Base-by-base conservation (phyloP, 2,329 filamentous ascomycete genomes). In the Apiospora malaysiana region DNA sequence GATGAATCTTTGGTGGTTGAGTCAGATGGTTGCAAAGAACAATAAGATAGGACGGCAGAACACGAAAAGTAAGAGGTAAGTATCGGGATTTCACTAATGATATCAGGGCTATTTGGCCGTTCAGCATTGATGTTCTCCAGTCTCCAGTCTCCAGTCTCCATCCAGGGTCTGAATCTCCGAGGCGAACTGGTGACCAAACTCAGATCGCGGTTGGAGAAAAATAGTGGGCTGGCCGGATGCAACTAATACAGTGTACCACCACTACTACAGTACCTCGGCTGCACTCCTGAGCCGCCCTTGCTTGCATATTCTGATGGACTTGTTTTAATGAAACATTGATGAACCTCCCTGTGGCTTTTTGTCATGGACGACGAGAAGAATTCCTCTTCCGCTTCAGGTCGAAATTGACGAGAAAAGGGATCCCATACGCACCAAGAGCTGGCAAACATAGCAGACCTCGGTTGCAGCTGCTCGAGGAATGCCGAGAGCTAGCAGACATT, bases 91-190 rank as follows among this genome's bases (percentile, higher is more conserved):
- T n/a, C 56, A n/a, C 18, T 47, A n/a, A 2, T n/a, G 12, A n/a
- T 47, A 63, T 63, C 32, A n/a, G n/a, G n/a, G n/a, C 21, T 27
- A 59, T 37, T 27, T 9, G 18, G 5, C 45, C 21, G 42, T 63
- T 40, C 56, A 10, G 56, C 56, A 37, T 40, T 63, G 56, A 63
- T 63, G 32, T 40, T 40, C 18, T 45, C 51, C 16, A 49, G 32
- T 59, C 51, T 37, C 51, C 51, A 56, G 51, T 25, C 18, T 16
- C 56, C n/a, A n/a, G n/a, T n/a, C n/a, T n/a, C n/a, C n/a, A n/a
- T n/a, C n/a, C 56, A 63, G 56, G 56, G 56, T 63, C 56, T 63
- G 27, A 40, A 63, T 63, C 56, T 63, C 56, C 32, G 56, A 63
- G 56, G 12, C 56, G 56, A 63, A 40, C 56, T 63, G 56, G 56